phyloP scores from a whole-genome alignment of 2,329 filamentous ascomycete genomes.

The Exophiala bonariae region DNA sequence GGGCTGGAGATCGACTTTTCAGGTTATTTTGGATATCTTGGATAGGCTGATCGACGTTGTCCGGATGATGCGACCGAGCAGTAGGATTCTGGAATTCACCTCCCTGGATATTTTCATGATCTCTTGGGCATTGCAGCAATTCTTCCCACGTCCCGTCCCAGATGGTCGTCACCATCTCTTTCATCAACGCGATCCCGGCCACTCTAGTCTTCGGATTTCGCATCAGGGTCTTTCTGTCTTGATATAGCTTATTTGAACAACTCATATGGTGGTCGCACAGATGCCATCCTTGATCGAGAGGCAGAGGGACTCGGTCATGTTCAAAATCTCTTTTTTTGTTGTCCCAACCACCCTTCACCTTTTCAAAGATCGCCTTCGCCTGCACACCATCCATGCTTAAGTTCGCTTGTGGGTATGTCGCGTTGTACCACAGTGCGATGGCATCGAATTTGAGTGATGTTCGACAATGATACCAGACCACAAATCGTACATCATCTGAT shows the following conservation, averaged over 20 bases:
- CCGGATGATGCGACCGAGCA: no score
- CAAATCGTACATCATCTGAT: neutral
- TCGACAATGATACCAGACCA: constrained; percentile 1
- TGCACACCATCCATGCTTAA: neutral
- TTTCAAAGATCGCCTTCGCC: constrained; percentile 8
- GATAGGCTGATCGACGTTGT: no score
- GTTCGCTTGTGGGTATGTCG: neutral
- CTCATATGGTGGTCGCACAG: constrained; percentile 19
- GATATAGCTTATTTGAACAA: constrained; percentile 7
- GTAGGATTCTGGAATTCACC: no score
- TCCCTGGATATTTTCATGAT: constrained; percentile 3
- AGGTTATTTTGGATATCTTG: no score
- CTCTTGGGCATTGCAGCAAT: constrained; percentile 15
- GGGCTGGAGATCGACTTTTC: no score
- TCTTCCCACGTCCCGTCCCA: constrained; percentile 16
- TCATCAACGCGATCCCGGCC: constrained; percentile 2
- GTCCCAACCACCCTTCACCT: neutral
- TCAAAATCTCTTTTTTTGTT: constrained; percentile 7
- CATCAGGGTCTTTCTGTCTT: constrained; percentile 1
- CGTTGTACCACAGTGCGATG: neutral
- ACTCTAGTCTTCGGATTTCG: constrained; percentile 3
- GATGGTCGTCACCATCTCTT: constrained; percentile 7
- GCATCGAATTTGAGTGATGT: neutral
- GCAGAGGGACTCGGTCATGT: constrained; percentile 7
- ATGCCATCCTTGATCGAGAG: constrained; percentile 12